These are phyloP conservation scores for Prunus salicina DNA, from an alignment of 306 rosid genomes.

Conservation along the genomic window DNA sequence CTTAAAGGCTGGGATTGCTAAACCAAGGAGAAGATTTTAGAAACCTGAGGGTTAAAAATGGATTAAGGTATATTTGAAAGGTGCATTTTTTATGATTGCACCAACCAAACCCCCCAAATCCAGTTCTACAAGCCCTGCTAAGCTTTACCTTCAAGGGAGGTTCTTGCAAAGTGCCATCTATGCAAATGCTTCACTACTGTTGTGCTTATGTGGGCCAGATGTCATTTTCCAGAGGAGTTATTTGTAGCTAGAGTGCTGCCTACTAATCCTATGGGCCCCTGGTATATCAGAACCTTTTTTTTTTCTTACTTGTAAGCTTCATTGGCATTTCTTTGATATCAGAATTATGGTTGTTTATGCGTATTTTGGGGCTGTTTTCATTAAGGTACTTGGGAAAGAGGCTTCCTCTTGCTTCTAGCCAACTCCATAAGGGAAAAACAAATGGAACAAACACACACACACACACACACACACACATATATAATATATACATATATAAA, in stretches of 20 bases:
- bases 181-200: constrained; percentile 11
- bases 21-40: constrained; percentile 20
- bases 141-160: constrained; percentile 42
- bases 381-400: constrained; percentile 4
- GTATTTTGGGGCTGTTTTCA: not conserved
- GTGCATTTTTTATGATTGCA: not conserved
- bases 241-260: not conserved
- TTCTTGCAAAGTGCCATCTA: not conserved
- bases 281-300: not conserved
- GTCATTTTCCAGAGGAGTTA: constrained; percentile 24
- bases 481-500: not conserved
- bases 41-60: constrained; percentile 6
- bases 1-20: constrained; percentile 68
- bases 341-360: not conserved
- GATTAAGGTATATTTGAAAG: constrained; percentile 8
- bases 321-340: not conserved
- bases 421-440: not conserved
- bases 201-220: constrained; percentile 24
- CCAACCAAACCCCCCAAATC: constrained; percentile 25
- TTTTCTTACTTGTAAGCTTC: not conserved
- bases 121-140: constrained; percentile 24
- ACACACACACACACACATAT: not conserved
- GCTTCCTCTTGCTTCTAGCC: not conserved
- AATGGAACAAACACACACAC: not conserved
- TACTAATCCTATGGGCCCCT: not conserved